Evolutionary conservation across 495 filamentous ascomycete genomes (phyloP).

Genomic region (Massariosphaeria phaeospora): DNA sequence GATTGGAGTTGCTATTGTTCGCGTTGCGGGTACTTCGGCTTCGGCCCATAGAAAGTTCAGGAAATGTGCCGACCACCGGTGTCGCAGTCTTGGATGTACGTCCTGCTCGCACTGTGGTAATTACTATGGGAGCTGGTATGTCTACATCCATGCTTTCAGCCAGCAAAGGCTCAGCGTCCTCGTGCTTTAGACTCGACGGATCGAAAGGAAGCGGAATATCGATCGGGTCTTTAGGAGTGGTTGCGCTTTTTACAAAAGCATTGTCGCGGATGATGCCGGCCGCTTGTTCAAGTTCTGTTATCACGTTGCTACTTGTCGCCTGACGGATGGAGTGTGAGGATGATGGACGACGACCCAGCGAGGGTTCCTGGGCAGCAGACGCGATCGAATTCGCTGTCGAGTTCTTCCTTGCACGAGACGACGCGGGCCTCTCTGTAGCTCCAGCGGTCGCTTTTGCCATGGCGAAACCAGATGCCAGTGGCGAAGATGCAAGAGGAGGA

Average conservation of each 20-base stretch:
- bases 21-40: conserved; percentile 29
- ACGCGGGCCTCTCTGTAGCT: conserved; percentile 28
- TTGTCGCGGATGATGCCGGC: conserved; percentile 16
- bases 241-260: conserved; percentile 8
- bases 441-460: conserved; percentile 40
- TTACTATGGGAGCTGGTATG: conserved; percentile 15
- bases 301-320: conserved; percentile 21
- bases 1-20: conserved; percentile 25
- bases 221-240: conserved; percentile 35
- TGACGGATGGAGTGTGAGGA: conserved; percentile 34
- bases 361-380: conserved; percentile 45
- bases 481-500: conserved; percentile 67
- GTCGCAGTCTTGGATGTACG: conserved; percentile 35
- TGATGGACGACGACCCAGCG: conserved; percentile 54
- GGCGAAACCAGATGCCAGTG: conserved; percentile 60
- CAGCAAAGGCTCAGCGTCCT: conserved; percentile 25
- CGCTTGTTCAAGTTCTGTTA: conserved; percentile 28
- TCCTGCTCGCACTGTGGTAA: conserved; percentile 26
- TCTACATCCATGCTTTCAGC: conserved; percentile 20
- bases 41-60: conserved; percentile 28
- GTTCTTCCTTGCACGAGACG: conserved; percentile 31
- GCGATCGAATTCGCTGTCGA: conserved; percentile 29
- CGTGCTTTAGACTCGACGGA: conserved; percentile 27
- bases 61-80: conserved; percentile 30
- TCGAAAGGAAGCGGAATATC: conserved; percentile 19